Evolutionary conservation across 345 rosid genomes (phyloP).

Genomic region (Cardiospermum halicacabum): DNA sequence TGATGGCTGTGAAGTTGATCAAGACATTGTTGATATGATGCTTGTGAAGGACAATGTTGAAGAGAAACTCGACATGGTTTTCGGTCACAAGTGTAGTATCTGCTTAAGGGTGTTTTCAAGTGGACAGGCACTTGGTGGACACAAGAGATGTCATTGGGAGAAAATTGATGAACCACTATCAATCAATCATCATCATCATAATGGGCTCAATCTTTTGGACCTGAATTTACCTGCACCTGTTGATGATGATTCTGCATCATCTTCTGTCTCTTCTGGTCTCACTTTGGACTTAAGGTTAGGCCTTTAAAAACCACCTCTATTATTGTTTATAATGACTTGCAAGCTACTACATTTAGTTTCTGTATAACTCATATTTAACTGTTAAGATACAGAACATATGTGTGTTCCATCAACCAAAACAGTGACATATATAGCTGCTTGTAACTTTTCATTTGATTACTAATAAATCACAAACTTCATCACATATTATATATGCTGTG

Average conservation of each 20-base stretch:
- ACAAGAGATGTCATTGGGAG: slow-evolving; percentile 80
- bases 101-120: slow-evolving; percentile 55
- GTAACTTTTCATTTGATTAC: slow-evolving; percentile 14
- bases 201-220: slow-evolving; percentile 39
- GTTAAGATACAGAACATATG: slow-evolving; percentile 4
- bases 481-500: background rate
- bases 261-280: slow-evolving; percentile 37
- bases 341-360: slow-evolving; percentile 13
- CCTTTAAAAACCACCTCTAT: slow-evolving; percentile 43
- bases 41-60: slow-evolving; percentile 16
- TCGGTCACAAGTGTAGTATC: slow-evolving; percentile 49
- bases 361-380: background rate
- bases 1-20: slow-evolving; percentile 22
- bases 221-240: slow-evolving; percentile 60
- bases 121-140: slow-evolving; percentile 83
- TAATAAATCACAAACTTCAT: slow-evolving; percentile 7
- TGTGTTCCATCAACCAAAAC: background rate
- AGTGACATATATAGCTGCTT: background rate
- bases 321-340: slow-evolving; percentile 9
- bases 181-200: no score
- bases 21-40: background rate
- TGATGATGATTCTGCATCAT: slow-evolving; percentile 33
- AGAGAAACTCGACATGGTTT: slow-evolving; percentile 24
- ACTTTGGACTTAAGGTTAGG: slow-evolving; percentile 73
- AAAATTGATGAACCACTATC: slow-evolving; percentile 29